These are phyloP conservation scores for Grosmannia penicillata DNA, from an alignment of 2,329 filamentous ascomycete genomes.

Conservation along the genomic window DNA sequence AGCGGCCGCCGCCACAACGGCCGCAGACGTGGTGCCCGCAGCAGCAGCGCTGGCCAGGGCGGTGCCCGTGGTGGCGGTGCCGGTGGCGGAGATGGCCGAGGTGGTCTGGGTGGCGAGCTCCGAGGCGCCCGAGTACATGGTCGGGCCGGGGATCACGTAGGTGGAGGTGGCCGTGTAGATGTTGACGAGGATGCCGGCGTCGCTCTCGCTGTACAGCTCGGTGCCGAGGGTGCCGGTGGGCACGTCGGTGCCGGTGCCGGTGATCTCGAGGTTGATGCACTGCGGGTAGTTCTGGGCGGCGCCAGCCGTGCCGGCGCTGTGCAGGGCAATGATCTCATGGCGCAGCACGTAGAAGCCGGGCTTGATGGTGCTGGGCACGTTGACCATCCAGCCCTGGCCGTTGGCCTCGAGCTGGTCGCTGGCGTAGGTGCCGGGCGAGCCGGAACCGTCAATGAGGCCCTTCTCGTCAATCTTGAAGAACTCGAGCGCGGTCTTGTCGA, in stretches of 20 bases:
- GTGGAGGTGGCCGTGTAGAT: slow-evolving; percentile 6
- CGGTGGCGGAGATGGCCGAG: slow-evolving; percentile 8
- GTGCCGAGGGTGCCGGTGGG: slow-evolving; percentile 2
- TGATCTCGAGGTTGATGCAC: slow-evolving; percentile 43
- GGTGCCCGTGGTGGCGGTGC: slow-evolving; percentile 2
- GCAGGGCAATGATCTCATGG: slow-evolving; percentile 36
- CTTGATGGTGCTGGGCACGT: slow-evolving; percentile 27
- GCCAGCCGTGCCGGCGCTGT: slow-evolving; percentile 23
- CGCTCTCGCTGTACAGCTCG: slow-evolving; percentile 4
- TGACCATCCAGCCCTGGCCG: slow-evolving; percentile 33
- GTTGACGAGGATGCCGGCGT: slow-evolving; percentile 9
- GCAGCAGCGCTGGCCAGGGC: neutral
- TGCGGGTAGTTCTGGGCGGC: slow-evolving; percentile 37
- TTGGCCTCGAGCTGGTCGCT: slow-evolving; percentile 29
- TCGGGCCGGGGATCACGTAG: slow-evolving; percentile 10
- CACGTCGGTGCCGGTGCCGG: slow-evolving; percentile 17
- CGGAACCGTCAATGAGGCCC: slow-evolving; percentile 15
- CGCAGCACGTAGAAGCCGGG: slow-evolving; percentile 36
- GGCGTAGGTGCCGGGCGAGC: slow-evolving; percentile 11
- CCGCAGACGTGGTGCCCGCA: neutral
- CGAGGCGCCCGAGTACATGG: slow-evolving; percentile 14
- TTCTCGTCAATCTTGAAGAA: slow-evolving; percentile 11
- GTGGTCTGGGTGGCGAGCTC: slow-evolving; percentile 12
- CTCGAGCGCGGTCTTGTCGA: slow-evolving; percentile 8
- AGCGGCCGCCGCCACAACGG: neutral